Evolutionary conservation across 805 yeast species (phyloP), one percentile per base, ranked within the genome.

Genomic region (Sugiyamaella smithiae): DNA sequence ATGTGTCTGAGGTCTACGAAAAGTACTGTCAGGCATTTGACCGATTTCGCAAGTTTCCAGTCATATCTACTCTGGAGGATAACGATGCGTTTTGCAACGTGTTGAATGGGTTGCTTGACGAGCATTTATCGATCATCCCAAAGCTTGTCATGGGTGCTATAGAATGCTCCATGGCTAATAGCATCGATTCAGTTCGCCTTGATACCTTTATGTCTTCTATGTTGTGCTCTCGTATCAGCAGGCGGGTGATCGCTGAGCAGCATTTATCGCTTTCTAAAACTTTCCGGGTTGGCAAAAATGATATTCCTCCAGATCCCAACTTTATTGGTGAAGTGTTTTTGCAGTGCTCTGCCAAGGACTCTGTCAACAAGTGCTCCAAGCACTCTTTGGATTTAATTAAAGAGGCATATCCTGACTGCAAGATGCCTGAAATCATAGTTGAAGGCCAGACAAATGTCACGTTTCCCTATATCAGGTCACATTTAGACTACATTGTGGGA

Each of bases 101-200:
- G 46, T 69, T 90, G 48, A 74, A 78, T 23, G 71, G 75, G 26
- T 76, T 89, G 53, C 69, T 91, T 56, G 74, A 75, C 23, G 88
- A 84, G 64, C 96, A 91, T 67, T 75, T 88, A 43, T 70, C 84
- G 47, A 86, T 88, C 54, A 72, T 91, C 51, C 93, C 97, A 1
- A 91, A 90, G 64, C 71, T 90, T 51, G 85, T 91, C 74, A 86
- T 89, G 89, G 98, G 98, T 1, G 88, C 95, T 1, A 70, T 89
- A 41, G 97, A 91, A 59, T 83, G 83, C 53, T 78, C 85, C 11
- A 80, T 84, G 31, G 64, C 75, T 4, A 66, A 73, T 45, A 68
- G 71, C 33, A 74, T 85, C 59, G 83, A 88, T 2, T 82, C 79
- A 50, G 67, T 71, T 1, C 71, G 82, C 40, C 67, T 91, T 55